Evolutionary conservation across 2,329 filamentous ascomycete genomes (phyloP).

Genomic region (Trichoderma cornu-damae): DNA sequence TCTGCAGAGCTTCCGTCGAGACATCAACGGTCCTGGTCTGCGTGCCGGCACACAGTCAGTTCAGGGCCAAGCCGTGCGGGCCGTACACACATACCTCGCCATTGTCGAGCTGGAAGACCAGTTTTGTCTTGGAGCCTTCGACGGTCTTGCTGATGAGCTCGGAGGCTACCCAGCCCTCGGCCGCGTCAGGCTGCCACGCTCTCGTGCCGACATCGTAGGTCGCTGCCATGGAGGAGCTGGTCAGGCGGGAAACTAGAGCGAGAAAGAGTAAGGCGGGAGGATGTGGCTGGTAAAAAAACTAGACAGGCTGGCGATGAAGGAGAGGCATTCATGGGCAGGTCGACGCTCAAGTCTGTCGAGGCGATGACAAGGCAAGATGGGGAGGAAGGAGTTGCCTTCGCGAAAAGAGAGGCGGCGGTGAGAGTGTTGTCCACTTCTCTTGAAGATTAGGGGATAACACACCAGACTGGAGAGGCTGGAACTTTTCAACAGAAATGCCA

Average conservation of each 20-base stretch:
- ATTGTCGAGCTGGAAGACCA: constrained; percentile 86
- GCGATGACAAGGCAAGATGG: constrained; percentile 6
- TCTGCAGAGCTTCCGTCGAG: constrained; percentile 68
- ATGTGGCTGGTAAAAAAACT: neutral
- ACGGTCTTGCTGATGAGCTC: constrained; percentile 83
- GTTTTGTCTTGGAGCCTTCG: constrained; percentile 77
- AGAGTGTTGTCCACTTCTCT: constrained; percentile 16
- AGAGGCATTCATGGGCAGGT: constrained; percentile 18
- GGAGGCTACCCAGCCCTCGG: constrained; percentile 95
- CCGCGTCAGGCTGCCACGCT: constrained; percentile 95
- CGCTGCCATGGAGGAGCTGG: constrained; percentile 65
- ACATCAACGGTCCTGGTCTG: constrained; percentile 78
- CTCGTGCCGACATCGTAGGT: constrained; percentile 93
- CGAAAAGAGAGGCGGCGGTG: constrained; percentile 18
- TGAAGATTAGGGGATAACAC: constrained; percentile 14
- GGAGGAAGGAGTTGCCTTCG: constrained; percentile 20
- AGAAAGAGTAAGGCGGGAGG: constrained; percentile 9
- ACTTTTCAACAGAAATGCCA: constrained; percentile 14
- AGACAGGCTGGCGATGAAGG: constrained; percentile 13
- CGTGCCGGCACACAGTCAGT: constrained; percentile 20
- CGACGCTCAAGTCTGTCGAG: neutral
- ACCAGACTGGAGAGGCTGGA: constrained; percentile 15
- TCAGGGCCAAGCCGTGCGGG: neutral
- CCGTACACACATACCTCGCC: constrained; percentile 66
- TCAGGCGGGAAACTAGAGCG: constrained; percentile 14